Evolutionary conservation across 805 yeast species (phyloP).

Genomic region (Cyberlindnera euphorbiae): DNA sequence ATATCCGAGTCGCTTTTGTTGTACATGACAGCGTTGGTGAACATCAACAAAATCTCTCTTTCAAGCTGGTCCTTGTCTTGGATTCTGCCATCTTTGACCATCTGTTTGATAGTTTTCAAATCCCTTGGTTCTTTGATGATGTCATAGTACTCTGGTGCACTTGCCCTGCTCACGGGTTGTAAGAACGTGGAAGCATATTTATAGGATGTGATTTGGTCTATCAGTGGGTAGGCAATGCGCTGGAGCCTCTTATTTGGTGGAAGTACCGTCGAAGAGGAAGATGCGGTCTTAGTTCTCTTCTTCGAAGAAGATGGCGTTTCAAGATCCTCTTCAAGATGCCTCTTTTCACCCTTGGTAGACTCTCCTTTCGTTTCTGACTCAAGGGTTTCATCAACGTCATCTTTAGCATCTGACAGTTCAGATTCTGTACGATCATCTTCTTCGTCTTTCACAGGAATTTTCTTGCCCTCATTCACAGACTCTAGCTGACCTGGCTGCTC

Average conservation of each 20-base stretch:
- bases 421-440: too few relatives aligned
- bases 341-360: too few relatives aligned
- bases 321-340: not conserved
- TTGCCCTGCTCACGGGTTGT: slow-evolving; percentile 60
- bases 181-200: slow-evolving; percentile 71
- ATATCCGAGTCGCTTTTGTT: slow-evolving; percentile 62
- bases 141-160: slow-evolving; percentile 65
- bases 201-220: slow-evolving; percentile 63
- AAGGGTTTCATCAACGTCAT: too few relatives aligned
- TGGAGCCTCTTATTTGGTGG: slow-evolving; percentile 50
- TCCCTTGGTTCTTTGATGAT: slow-evolving; percentile 64
- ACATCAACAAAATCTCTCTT: slow-evolving; percentile 68
- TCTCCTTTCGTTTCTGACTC: too few relatives aligned
- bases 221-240: slow-evolving; percentile 52
- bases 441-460: too few relatives aligned
- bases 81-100: slow-evolving; percentile 55
- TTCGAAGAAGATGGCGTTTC: slow-evolving; percentile 5
- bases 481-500: too few relatives aligned
- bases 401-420: too few relatives aligned
- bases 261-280: too few relatives aligned
- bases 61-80: slow-evolving; percentile 49
- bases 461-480: too few relatives aligned
- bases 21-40: slow-evolving; percentile 81
- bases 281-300: slow-evolving; percentile 22
- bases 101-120: slow-evolving; percentile 54